phyloP scores from a whole-genome alignment of 495 filamentous ascomycete species.

The Filosporella fistucella region DNA sequence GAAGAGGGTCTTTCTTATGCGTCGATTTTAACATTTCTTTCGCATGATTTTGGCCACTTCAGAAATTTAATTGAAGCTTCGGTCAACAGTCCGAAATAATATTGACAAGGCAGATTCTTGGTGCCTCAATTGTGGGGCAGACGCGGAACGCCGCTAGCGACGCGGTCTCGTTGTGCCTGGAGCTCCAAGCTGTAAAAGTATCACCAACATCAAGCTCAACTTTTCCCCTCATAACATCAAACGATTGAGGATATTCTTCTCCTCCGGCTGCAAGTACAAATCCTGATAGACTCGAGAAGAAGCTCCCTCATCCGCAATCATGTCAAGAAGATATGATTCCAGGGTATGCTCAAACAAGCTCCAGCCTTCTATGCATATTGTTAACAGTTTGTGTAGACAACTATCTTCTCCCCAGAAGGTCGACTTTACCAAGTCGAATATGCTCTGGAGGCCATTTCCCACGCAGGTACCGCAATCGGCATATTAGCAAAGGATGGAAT shows the following conservation, averaged over 20 bases:
- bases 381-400: constrained; percentile 67
- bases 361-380: constrained; percentile 18
- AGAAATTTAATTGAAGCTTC: neutral
- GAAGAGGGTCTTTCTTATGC: constrained; percentile 58
- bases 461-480: constrained; percentile 93
- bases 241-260: constrained; percentile 1
- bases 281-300: neutral
- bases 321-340: constrained; percentile 99
- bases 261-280: neutral
- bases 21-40: constrained; percentile 58
- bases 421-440: constrained; percentile 99
- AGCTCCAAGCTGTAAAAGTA: constrained; percentile 19
- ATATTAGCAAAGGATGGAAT: constrained; percentile 98
- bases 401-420: constrained; percentile 98
- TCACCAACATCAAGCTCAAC: constrained; percentile 10
- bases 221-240: neutral
- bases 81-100: neutral
- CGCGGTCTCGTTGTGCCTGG: constrained; percentile 21
- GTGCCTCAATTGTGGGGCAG: constrained; percentile 2
- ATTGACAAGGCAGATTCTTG: neutral
- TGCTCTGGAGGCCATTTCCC: constrained; percentile 96
- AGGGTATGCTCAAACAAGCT: constrained; percentile 55
- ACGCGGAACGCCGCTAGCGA: neutral
- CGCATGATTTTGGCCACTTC: neutral
- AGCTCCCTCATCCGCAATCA: constrained; percentile 33